Evolutionary conservation across 768 basidiomycete species (phyloP).

Genomic region (Dictyophora rubrovolvata): DNA sequence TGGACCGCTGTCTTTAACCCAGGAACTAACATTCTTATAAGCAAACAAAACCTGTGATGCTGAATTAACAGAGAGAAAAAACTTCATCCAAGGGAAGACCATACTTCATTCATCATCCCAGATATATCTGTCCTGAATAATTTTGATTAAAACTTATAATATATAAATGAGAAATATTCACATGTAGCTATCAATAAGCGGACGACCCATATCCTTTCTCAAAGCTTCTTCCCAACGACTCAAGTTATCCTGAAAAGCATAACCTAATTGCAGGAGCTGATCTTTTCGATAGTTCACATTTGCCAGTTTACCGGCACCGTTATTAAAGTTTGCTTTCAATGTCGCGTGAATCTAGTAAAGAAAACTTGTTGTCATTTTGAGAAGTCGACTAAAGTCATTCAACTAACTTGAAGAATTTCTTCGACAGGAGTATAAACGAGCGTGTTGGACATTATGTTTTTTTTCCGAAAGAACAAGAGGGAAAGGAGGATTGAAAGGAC

Average conservation of each 20-base stretch:
- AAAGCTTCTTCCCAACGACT: constrained; percentile 51
- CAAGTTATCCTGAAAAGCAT: constrained; percentile 64
- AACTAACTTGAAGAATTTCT: constrained; percentile 38
- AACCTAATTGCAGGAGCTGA: constrained; percentile 67
- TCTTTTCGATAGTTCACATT: constrained; percentile 58
- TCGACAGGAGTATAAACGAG: constrained; percentile 40
- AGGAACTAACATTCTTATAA: constrained; percentile 58
- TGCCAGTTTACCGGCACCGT: constrained; percentile 49
- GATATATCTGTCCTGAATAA: constrained; percentile 1
- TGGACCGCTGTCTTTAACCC: constrained; percentile 52
- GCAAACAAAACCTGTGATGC: constrained; percentile 36
- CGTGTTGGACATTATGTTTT: constrained; percentile 13
- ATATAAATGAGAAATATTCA: constrained; percentile 24
- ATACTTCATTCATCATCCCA: constrained; percentile 13
- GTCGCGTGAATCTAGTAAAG: constrained; percentile 43
- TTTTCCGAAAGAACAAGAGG: neutral
- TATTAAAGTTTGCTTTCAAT: constrained; percentile 41
- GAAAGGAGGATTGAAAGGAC: neutral
- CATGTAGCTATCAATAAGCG: constrained; percentile 47
- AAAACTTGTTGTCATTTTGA: neutral
- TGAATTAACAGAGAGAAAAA: neutral
- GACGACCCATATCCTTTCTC: constrained; percentile 53
- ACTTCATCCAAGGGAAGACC: constrained; percentile 11
- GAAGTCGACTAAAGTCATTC: neutral
- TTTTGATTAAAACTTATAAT: constrained; percentile 17